A percentile compares a stretch with the other conserved stretches of the same genome.
Conservation (phyloP, 495 filamentous ascomycete species). For the Xylaria venustula region DNA sequence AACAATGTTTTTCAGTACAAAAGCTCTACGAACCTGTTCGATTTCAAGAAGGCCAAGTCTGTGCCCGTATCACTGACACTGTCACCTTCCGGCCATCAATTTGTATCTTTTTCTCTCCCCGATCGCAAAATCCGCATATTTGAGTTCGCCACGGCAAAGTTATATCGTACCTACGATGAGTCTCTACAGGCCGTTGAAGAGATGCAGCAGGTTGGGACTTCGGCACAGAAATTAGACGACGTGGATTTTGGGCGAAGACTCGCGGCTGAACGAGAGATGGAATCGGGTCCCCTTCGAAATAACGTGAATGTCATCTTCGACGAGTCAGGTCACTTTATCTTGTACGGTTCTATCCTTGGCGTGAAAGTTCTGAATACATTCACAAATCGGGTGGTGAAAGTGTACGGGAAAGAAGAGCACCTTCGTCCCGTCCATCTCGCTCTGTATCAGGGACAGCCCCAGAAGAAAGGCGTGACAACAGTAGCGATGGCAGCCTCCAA, state of each 20-base stretch:
- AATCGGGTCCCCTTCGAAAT: slow-evolving; percentile 59
- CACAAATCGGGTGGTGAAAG: slow-evolving; percentile 84
- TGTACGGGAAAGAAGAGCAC: slow-evolving; percentile 85
- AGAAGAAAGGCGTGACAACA: slow-evolving; percentile 86
- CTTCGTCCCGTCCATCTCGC: slow-evolving; percentile 78
- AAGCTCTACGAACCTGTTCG: slow-evolving; percentile 88
- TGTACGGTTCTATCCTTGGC: slow-evolving; percentile 90
- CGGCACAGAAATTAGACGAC: slow-evolving; percentile 73
- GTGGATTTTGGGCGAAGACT: slow-evolving; percentile 91
- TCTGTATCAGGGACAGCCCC: slow-evolving; percentile 93
- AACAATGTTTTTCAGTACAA: slow-evolving; percentile 90
- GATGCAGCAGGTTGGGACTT: slow-evolving; percentile 91
- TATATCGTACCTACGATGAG: slow-evolving; percentile 92
- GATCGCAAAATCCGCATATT: slow-evolving; percentile 92
- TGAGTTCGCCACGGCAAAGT: slow-evolving; percentile 83
- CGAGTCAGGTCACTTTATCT: slow-evolving; percentile 90
- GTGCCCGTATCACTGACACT: slow-evolving; percentile 80
- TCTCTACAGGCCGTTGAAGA: slow-evolving; percentile 80
- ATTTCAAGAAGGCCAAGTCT: slow-evolving; percentile 94
- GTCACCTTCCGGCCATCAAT: slow-evolving; percentile 78
- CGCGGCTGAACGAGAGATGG: slow-evolving; percentile 83
- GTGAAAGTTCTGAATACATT: slow-evolving; percentile 92
- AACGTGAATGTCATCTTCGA: slow-evolving; percentile 89
- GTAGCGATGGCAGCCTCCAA: slow-evolving; percentile 96
- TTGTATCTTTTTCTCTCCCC: slow-evolving; percentile 88